phyloP scores from a whole-genome alignment of 495 filamentous ascomycete species.

The Hyphodiscus hymeniophilus region DNA sequence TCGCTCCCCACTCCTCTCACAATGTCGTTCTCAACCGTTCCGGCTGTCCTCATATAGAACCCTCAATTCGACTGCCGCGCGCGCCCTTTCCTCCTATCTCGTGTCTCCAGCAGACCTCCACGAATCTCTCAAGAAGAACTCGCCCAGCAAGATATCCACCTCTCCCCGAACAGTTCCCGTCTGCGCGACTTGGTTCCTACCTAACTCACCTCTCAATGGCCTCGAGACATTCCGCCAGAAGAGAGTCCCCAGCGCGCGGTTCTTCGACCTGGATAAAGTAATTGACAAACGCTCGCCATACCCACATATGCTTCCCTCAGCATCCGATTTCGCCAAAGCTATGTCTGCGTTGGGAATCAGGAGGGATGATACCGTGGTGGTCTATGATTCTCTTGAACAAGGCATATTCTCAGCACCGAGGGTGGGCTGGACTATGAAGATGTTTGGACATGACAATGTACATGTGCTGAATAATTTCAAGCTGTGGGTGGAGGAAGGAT shows the following conservation, averaged over 20 bases:
- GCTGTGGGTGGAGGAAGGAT: slow-evolving; percentile 74
- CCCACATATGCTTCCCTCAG: slow-evolving; percentile 90
- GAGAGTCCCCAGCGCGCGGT: slow-evolving; percentile 81
- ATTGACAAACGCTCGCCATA: slow-evolving; percentile 83
- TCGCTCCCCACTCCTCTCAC: slow-evolving; percentile 4
- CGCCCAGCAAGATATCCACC: slow-evolving; percentile 63
- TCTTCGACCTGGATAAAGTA: slow-evolving; percentile 90
- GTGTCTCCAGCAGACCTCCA: slow-evolving; percentile 77
- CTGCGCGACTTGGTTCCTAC: slow-evolving; percentile 92
- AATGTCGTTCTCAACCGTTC: not conserved
- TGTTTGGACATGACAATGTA: slow-evolving; percentile 86
- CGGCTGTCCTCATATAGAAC: slow-evolving; percentile 6
- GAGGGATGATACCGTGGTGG: slow-evolving; percentile 78
- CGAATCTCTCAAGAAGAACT: slow-evolving; percentile 68
- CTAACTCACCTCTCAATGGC: slow-evolving; percentile 81
- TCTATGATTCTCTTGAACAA: slow-evolving; percentile 82
- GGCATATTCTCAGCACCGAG: slow-evolving; percentile 92
- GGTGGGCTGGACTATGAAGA: slow-evolving; percentile 83
- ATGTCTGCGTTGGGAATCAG: slow-evolving; percentile 85
- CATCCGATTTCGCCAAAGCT: slow-evolving; percentile 70
- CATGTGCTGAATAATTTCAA: slow-evolving; percentile 93
- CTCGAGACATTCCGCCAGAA: slow-evolving; percentile 63
- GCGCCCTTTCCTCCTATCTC: slow-evolving; percentile 67
- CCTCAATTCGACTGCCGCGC: slow-evolving; percentile 10
- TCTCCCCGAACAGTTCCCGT: slow-evolving; percentile 76